A percentile compares a stretch with the other conserved stretches of the same genome.
Evolutionary conservation across 306 rosid species (phyloP).

Genomic region (Rosa multiflora): DNA sequence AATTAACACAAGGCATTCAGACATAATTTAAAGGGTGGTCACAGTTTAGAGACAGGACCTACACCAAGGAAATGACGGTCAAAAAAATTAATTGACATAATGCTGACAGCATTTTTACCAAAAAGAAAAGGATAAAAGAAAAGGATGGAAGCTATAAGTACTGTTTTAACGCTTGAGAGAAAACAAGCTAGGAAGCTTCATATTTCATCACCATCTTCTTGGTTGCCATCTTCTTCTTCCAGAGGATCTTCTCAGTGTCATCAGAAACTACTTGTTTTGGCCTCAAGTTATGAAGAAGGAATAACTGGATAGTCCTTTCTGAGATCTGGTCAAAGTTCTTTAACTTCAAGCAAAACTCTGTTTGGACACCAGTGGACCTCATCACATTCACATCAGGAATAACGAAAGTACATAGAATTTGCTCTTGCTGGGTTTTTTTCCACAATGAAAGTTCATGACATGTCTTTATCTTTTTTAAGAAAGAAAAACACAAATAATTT

Average conservation of each 20-base stretch:
- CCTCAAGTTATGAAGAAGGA: neutral
- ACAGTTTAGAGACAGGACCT: no score
- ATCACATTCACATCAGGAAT: neutral
- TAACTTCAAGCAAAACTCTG: neutral
- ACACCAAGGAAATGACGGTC: no score
- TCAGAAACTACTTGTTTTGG: conserved; percentile 7
- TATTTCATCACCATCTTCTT: conserved; percentile 1
- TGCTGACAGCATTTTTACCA: no score
- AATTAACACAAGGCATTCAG: no score
- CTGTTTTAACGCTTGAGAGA: neutral
- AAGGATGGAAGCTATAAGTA: neutral
- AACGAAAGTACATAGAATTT: neutral
- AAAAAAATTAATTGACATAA: no score
- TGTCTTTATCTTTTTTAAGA: neutral
- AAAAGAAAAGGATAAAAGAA: no score
- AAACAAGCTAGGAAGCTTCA: conserved; percentile 15
- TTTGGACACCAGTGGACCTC: neutral
- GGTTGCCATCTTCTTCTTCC: neutral
- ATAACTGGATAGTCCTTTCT: conserved; percentile 1
- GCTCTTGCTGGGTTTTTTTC: neutral
- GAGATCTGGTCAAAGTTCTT: neutral
- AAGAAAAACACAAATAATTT: neutral
- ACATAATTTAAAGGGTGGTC: no score
- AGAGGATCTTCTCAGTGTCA: neutral
- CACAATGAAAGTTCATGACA: neutral